Evolutionary conservation across 1,284 basidiomycete genomes (phyloP), one percentile per base, ranked within the genome.

Genomic region (Papiliotrema flavescens): DNA sequence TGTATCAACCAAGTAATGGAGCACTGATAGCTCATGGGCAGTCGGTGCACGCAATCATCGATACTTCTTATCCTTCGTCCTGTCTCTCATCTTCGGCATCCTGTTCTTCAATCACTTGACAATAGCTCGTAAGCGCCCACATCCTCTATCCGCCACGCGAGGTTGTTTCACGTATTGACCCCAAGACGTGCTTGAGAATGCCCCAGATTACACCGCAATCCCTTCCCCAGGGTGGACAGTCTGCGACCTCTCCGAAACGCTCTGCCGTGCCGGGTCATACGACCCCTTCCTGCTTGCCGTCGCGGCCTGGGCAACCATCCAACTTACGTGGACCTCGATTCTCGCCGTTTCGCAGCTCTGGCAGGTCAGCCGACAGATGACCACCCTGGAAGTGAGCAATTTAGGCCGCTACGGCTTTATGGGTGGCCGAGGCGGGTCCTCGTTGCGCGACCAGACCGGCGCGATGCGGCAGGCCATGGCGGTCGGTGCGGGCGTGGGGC

Each of bases 11-110:
- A n/a, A n/a, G n/a, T n/a, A n/a, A n/a, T n/a, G n/a, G n/a, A n/a
- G 3, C 47, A 42, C n/a, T 35, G 1, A 36, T 39, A 26, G 39
- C 32, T 15, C 6, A 44, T 32, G 28, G 5, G 17, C 65, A 90
- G 90, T 98, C 53, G 96, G 96, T n/a, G 82, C 85, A 48, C 87
- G 89, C 61, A 98, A 98, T 69, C 95, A 98, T 67, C 87, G 94
- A 14, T 89, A 95, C 69, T 98, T 99, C 78, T 79, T 98, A 32
- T 73, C 93, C 9, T 98, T 98, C 67, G 87, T 99, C 26, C 78
- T 82, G 0, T 85, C 86, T 1, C 84, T 98, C 17, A 89, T 97
- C 34, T 64, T 85, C 19, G 93, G 90, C 2, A 86, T 98, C 46
- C 59, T 80, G 14, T 72, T 84, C 23, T 98, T 97, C 64, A 85